Base-by-base conservation (phyloP, 352 stramenopile species). In the Pythium folliculosum region DNA sequence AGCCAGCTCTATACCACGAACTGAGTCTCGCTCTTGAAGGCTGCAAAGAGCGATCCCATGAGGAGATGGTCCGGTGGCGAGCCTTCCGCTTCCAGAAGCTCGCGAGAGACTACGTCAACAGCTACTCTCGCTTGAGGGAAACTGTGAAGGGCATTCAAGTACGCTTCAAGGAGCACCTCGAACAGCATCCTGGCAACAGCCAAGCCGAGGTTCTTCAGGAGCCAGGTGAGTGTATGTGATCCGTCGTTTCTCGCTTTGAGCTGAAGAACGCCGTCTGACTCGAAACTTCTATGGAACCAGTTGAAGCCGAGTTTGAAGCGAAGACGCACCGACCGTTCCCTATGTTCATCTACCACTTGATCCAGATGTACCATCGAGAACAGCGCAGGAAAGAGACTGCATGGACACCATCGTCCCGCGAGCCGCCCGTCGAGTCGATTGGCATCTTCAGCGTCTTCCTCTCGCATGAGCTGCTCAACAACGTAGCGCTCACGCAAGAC, bases 301-400 rank as follows among this genome's bases (percentile, higher is more conserved):
- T 91, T 78, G 85, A 91, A 80, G 83, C 76, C 77, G 88, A 95
- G 73, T 92, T 94, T 74, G 88, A 95, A 68, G 73, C 84, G 32
- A 94, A 94, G 65, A 80, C 77, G 27, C 77, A 93, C 47, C 84
- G 85, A 0, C 88, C 88, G 30, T 93, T 94, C 58, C 88, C 88
- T 3, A 59, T 52, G 23, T 95, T 92, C 58, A 70, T 95, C 43
- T 77, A 83, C 58, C 70, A 89, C 16, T 72, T 95, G 45, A 93
- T 95, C 54, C 84, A 95, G 55, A 95, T 92, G 75, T 95, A 92
- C 69, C 86, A 92, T 63, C 82, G 77, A 48, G 88, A 95, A 65
- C 77, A 78, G 38, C 79, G 77, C 38, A 77, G 84, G 43, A 66
- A 85, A 65, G 68, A 69, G 21, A 83, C 72, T 7, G 51, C 57